phyloP scores from a whole-genome alignment of 73 alveolate genomes.

The Tetrahymena malaccensis region DNA sequence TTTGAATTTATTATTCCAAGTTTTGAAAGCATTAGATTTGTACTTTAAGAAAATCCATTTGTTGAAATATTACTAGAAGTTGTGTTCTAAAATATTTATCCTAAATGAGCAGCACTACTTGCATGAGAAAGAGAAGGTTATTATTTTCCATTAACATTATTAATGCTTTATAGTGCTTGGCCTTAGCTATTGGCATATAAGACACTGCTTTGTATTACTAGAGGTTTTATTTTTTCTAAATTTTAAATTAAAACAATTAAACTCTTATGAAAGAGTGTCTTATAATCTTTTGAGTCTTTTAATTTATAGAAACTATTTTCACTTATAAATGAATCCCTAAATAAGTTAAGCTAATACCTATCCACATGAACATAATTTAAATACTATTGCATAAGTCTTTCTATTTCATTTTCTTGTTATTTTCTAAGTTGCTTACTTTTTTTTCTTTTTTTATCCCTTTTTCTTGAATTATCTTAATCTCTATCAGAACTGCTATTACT shows the following conservation, averaged over 20 bases:
- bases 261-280: background rate
- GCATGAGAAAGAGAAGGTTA: background rate
- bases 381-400: background rate
- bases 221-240: background rate
- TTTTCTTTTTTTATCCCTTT: background rate
- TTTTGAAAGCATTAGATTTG: background rate
- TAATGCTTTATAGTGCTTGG: background rate
- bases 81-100: background rate
- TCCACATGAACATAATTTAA: background rate
- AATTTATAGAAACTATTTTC: background rate
- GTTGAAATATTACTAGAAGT: background rate
- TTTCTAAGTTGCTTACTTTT: background rate
- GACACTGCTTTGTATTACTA: background rate
- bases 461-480: background rate
- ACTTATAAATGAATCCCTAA: background rate
- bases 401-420: background rate
- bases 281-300: background rate
- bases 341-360: background rate
- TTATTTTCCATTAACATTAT: background rate
- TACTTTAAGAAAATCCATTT: background rate
- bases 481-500: background rate
- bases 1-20: background rate
- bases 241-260: background rate
- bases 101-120: background rate
- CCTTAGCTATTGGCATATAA: background rate